Percentiles rank a stretch among this genome's conserved stretches.
phyloP scores from a whole-genome alignment of 179 eudicot species.

The Silene vulgaris region DNA sequence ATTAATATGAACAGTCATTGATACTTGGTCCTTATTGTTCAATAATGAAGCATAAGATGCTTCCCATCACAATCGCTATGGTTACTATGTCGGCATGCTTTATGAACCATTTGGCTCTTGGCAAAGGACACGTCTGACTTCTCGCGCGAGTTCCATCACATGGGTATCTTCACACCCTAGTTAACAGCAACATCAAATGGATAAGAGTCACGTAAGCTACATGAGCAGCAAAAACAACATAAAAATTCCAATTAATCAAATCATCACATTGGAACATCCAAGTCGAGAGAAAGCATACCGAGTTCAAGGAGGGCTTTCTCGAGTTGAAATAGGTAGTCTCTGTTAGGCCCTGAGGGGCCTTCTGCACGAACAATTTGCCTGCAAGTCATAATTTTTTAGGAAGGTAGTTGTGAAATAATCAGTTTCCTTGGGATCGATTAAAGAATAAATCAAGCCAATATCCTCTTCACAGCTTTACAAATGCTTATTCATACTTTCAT shows the following conservation, averaged over 20 bases:
- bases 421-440: not conserved
- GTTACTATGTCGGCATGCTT: not conserved
- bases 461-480: too few relatives aligned
- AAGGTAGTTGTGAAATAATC: not conserved
- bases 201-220: not conserved
- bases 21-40: not conserved
- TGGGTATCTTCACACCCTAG: conserved; percentile 68
- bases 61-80: not conserved
- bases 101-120: conserved; percentile 22
- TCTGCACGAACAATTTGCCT: conserved; percentile 72
- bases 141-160: conserved; percentile 64
- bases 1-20: not conserved
- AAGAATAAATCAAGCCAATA: not conserved
- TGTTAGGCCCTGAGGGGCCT: conserved; percentile 97
- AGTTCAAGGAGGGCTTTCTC: conserved; percentile 68
- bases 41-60: not conserved
- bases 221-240: too few relatives aligned
- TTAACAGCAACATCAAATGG: not conserved
- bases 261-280: not conserved
- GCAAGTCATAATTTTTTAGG: conserved; percentile 14
- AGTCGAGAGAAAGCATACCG: conserved; percentile 31
- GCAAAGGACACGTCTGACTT: conserved; percentile 54
- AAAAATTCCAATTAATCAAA: too few relatives aligned
- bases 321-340: conserved; percentile 84
- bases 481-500: too few relatives aligned